These are phyloP conservation scores for Amanita molliuscula DNA, from an alignment of 768 basidiomycete species.

Conservation along the genomic window DNA sequence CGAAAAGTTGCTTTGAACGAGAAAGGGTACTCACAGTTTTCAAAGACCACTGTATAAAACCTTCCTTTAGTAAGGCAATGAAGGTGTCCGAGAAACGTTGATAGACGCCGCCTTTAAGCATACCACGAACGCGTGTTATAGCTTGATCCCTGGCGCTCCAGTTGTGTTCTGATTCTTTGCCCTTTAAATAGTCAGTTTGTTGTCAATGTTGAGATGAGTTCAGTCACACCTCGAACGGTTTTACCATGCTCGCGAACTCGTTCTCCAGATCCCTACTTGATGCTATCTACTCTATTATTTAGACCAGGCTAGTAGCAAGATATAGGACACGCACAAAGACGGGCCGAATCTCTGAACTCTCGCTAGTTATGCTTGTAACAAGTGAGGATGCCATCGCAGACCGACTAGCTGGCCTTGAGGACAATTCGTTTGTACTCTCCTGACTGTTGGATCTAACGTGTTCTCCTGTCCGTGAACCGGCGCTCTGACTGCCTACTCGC, in stretches of 20 bases:
- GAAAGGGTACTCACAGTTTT: constrained; percentile 56
- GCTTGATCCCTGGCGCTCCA: constrained; percentile 79
- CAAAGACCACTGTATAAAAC: constrained; percentile 71
- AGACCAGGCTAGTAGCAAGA: not conserved
- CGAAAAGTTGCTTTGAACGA: not conserved
- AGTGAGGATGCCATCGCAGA: constrained; percentile 37
- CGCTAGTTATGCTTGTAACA: constrained; percentile 24
- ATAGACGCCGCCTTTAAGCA: constrained; percentile 83
- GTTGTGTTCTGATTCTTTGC: constrained; percentile 96
- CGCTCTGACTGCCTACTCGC: constrained; percentile 24
- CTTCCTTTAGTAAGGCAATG: constrained; percentile 60
- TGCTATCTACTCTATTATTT: constrained; percentile 48
- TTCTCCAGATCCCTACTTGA: constrained; percentile 77
- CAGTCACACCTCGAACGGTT: constrained; percentile 64
- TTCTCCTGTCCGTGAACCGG: constrained; percentile 34
- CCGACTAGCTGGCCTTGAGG: constrained; percentile 51
- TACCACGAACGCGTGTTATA: constrained; percentile 71
- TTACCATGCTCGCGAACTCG: constrained; percentile 73
- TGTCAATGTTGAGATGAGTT: not conserved
- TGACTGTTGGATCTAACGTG: constrained; percentile 28
- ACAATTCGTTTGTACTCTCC: constrained; percentile 19
- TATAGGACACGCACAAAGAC: constrained; percentile 49
- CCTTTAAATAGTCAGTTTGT: constrained; percentile 31
- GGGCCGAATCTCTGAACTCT: constrained; percentile 40
- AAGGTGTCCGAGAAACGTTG: constrained; percentile 67